A percentile compares a stretch with the other conserved stretches of the same genome.
Conservation (phyloP, 768 basidiomycete species). For the Psilocybe cyanescens region DNA sequence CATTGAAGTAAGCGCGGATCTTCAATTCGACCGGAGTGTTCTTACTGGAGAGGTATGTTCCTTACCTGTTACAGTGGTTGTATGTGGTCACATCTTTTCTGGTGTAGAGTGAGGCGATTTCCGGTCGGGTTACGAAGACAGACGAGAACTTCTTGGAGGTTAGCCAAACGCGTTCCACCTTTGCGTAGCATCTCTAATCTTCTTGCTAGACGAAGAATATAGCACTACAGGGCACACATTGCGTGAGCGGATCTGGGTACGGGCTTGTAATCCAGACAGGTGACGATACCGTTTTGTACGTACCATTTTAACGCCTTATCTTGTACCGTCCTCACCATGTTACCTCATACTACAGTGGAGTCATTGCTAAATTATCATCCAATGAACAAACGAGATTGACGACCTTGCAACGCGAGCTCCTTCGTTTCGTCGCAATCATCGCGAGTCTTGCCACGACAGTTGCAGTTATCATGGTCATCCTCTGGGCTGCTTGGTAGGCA, state of each 20-base stretch:
- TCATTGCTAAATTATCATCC: slow-evolving; percentile 41
- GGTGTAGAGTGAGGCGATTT: slow-evolving; percentile 37
- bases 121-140: slow-evolving; percentile 34
- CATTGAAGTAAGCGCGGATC: slow-evolving; percentile 58
- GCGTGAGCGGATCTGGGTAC: slow-evolving; percentile 49
- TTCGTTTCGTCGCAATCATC: slow-evolving; percentile 58
- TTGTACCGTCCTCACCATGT: not conserved
- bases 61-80: too few species aligned
- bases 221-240: slow-evolving; percentile 59
- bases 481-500: slow-evolving; percentile 41
- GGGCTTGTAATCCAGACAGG: slow-evolving; percentile 54
- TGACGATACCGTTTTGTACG: slow-evolving; percentile 50
- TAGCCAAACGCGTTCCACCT: slow-evolving; percentile 6
- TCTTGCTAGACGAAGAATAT: slow-evolving; percentile 54
- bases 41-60: slow-evolving; percentile 58
- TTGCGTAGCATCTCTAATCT: slow-evolving; percentile 23
- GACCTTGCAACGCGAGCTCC: slow-evolving; percentile 57
- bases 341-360: slow-evolving; percentile 25
- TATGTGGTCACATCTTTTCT: not conserved
- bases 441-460: slow-evolving; percentile 45
- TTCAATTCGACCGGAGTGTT: slow-evolving; percentile 64
- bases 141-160: slow-evolving; percentile 37
- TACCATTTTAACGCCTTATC: not conserved
- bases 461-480: slow-evolving; percentile 51
- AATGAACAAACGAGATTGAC: slow-evolving; percentile 40